Evolutionary conservation across 139 green algal species (phyloP), one percentile per base, ranked within the genome.

Genomic region (Pseudopediastrum boryanum): DNA sequence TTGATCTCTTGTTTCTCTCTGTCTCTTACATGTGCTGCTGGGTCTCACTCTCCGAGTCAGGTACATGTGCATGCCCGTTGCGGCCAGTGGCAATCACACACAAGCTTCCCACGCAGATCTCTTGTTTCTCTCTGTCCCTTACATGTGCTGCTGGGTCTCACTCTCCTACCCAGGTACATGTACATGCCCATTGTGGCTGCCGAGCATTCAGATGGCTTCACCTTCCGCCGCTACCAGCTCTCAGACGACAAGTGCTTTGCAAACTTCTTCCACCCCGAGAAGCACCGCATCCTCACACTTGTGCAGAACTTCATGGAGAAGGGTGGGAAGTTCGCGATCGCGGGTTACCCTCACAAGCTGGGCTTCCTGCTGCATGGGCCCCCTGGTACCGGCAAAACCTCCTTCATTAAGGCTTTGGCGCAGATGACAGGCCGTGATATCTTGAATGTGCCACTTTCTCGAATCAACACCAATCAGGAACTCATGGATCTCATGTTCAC

Each of bases 391-490:
- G 72, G 72, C 56, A 79, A 87, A 82, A 91, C 86, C 23, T 82
- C 65, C 25, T 78, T 91, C 38, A 88, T 89, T 73, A 89, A 89
- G 75, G 88, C 85, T 0, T 67, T 92, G 52, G 84, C 86, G 35
- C 79, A 88, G 62, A 56, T 88, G 85, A 92, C 83, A 38, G 68
- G 80, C 62, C 83, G 87, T 35, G 84, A 77, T 52, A 84, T 92
- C 71, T 83, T 92, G 25, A 87, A 71, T 66, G 85, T 92, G 41
- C 85, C 87, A 2, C 85, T 92, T 10, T 75, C 75, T 56, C 83
- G 84, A 62, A 85, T 92, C 71, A 56, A 56, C 35, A 90, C 87
- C 46, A 92, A 92, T 52, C 87, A 92, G 82, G 85, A 88, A 69
- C 70, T 89, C 21, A 86, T 83, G 68, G 82, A 85, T 75, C 79